Evolutionary conservation across 1,284 basidiomycete genomes (phyloP), one percentile per base, ranked within the genome.

Genomic region (Fomitopsis betulina): DNA sequence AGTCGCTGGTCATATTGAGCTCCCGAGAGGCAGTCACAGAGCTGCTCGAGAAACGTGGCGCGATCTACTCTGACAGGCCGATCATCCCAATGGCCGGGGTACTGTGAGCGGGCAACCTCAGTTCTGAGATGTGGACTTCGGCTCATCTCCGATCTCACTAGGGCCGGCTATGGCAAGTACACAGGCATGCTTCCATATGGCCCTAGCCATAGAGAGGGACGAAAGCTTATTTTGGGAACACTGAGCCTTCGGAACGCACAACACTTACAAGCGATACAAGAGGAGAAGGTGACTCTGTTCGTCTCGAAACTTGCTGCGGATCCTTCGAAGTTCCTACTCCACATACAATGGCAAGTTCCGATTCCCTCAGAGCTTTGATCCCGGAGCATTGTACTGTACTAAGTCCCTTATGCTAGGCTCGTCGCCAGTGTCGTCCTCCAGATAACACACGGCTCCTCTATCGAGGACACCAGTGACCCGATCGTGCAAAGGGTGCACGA

Each of bases 41-140:
- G 17, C 39, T 59, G 30, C 49, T 59, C 27, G 58, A 55, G 32
- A 58, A 42, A 25, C 25, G 54, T 2, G 35, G 51, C 9, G 32
- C 45, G 1, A 59, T 43, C 2, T 59, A 59, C 39, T 55, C 58
- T 1, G 58, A 59, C 35, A 9, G 58, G n/a, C 53, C 57, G 2
- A 1, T 5, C 17, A 17, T 38, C 9, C 23, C 37, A 21, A 27
- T 38, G 39, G 19, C 19, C 5, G 51, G 51, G 13, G 55, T 32
- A 10, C 15, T 57, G 56, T 57, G 19, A 23, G 50, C n/a, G n/a
- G n/a, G n/a, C 23, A 9, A 2, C 17, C 17, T 33, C 32, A 32
- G 8, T 33, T 7, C 4, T 32, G 7, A 12, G 32, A 33, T 9
- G 19, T n/a, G 49, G 13, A 3, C n/a, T 27, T 30, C 32, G 2